Base-by-base conservation (phyloP, 805 yeast species). In the Hanseniaspora taiwanica region DNA sequence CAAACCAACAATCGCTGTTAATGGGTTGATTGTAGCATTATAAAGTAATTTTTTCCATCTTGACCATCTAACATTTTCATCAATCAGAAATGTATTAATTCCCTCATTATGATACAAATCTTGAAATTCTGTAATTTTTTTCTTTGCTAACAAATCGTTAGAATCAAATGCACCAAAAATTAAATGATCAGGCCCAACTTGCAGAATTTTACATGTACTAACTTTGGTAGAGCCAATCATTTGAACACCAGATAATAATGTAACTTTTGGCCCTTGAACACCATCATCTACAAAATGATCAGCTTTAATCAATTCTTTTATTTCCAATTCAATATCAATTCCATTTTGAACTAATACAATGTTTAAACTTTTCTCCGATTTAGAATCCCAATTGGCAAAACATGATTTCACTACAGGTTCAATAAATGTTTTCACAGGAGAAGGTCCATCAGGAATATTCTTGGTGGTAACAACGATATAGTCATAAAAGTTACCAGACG, bases 11-110 rank as follows among this genome's bases (percentile, higher is more conserved):
- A 78, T 54, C 0, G 83, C 74, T 44, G 79, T 67, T 4, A 71
- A 59, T 6, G 86, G 69, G 59, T 81, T 81, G 52, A 76, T 63
- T 1, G 78, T 62, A 17, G 82, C 77, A 54, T 81, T 81, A 60
- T 80, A 81, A 12, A 81, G 67, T 45, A 81, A 65, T 54, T 81
- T 81, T 42, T 67, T 61, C 74, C 82, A 78, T 47, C 93, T 64
- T 31, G 71, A 63, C 54, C 54, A 64, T 21, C 44, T 43, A 8
- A 46, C 48, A 19, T 44, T 37, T 3, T 38, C 39, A 29, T 46
- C 48, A 31, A 43, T 38, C n/a, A 39, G 37, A 38, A 43, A 43
- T 17, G 37, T 38, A 19, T 44, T 42, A 17, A 58, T 51, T 13
- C 44, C 42, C 29, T 46, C 48, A 31, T 46, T 46, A 25, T 21